Conservation (phyloP, 1,284 basidiomycete genomes). For the Pulchroboletus neoregius region DNA sequence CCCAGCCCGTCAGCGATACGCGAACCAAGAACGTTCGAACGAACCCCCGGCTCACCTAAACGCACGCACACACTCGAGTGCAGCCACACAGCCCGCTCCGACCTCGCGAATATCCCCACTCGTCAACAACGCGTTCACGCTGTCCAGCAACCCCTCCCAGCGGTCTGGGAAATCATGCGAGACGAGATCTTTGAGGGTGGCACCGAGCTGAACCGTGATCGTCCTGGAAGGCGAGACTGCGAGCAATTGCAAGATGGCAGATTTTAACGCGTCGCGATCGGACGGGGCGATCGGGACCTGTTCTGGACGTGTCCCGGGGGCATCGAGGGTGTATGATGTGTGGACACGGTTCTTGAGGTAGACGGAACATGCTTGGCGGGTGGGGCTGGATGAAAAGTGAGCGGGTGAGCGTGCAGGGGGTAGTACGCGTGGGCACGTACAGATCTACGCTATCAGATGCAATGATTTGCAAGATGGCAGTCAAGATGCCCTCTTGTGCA, state of each 20-base stretch:
- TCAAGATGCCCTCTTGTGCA: slow-evolving; percentile 73
- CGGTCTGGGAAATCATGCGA: slow-evolving; percentile 70
- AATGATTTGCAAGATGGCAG: slow-evolving; percentile 78
- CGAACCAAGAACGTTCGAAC: slow-evolving; percentile 25
- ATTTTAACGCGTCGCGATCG: slow-evolving; percentile 68
- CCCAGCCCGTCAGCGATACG: slow-evolving; percentile 11
- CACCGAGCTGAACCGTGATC: slow-evolving; percentile 72
- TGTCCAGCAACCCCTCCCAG: slow-evolving; percentile 64
- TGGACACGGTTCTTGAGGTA: slow-evolving; percentile 85
- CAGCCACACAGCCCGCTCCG: slow-evolving; percentile 72
- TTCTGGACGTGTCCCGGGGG: slow-evolving; percentile 48
- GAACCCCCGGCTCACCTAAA: slow-evolving; percentile 46
- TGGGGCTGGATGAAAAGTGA: slow-evolving; percentile 46
- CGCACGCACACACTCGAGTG: slow-evolving; percentile 70
- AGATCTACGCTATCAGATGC: slow-evolving; percentile 69
- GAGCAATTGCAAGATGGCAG: slow-evolving; percentile 63
- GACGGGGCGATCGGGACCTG: slow-evolving; percentile 55
- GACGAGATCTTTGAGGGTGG: slow-evolving; percentile 66
- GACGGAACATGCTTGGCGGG: slow-evolving; percentile 75
- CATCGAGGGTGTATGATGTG: slow-evolving; percentile 53
- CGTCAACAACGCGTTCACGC: slow-evolving; percentile 58
- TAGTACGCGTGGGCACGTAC: slow-evolving; percentile 46
- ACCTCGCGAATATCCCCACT: slow-evolving; percentile 68
- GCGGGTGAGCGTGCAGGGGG: background rate
- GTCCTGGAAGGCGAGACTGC: slow-evolving; percentile 60